Evolutionary conservation across 345 rosid species (phyloP).

Genomic region (Streptanthus diversifolius): DNA sequence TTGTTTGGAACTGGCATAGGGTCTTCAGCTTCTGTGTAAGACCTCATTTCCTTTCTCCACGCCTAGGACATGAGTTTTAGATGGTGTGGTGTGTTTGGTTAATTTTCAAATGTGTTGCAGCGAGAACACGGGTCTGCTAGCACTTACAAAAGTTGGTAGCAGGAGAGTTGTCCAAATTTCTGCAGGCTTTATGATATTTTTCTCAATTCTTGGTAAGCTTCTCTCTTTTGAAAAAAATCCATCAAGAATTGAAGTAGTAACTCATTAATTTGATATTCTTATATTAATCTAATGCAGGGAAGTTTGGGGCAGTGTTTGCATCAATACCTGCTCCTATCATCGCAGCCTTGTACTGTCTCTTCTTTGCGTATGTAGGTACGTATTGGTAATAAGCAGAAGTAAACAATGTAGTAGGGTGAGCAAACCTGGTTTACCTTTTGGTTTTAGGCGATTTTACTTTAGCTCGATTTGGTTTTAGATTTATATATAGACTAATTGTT

Average conservation of each 20-base stretch:
- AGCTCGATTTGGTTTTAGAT: neutral
- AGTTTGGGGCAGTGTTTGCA: conserved; percentile 94
- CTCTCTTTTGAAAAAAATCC: neutral
- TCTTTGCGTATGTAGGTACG: conserved; percentile 94
- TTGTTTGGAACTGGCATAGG: conserved; percentile 91
- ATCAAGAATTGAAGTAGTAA: neutral
- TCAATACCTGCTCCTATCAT: conserved; percentile 81
- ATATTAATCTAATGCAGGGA: conserved; percentile 49
- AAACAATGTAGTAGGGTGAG: neutral
- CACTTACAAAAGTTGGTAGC: conserved; percentile 86
- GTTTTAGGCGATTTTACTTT: neutral
- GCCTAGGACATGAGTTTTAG: conserved; percentile 8
- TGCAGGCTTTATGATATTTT: conserved; percentile 97
- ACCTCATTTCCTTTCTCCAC: conserved; percentile 8
- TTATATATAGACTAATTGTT: neutral
- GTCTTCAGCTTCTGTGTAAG: conserved; percentile 95
- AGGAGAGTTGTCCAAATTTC: conserved; percentile 93
- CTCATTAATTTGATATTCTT: neutral
- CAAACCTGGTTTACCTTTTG: neutral
- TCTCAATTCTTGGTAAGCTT: conserved; percentile 79
- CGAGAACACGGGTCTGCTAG: conserved; percentile 92
- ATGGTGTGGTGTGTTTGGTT: neutral
- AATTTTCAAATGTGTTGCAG: conserved; percentile 40
- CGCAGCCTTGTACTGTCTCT: conserved; percentile 78
- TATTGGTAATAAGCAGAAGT: neutral